Evolutionary conservation across 306 rosid genomes (phyloP).

Genomic region (Gleditsia sinensis): DNA sequence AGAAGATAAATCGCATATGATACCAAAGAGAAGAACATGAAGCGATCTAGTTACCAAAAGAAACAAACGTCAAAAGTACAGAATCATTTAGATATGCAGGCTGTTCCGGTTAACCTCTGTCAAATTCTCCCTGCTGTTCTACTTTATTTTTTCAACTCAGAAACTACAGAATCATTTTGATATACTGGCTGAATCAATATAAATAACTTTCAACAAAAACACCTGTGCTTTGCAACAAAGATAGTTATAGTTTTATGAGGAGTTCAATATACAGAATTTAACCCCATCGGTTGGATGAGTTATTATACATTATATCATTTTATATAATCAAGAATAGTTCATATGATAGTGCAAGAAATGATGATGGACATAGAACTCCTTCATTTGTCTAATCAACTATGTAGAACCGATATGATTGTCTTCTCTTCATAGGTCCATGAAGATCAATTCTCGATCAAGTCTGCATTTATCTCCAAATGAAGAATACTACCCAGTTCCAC

Average conservation of each 20-base stretch:
- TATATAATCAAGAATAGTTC: background rate
- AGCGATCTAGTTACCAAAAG: slow-evolving; percentile 2
- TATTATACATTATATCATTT: background rate
- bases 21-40: background rate
- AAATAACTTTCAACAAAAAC: background rate
- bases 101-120: background rate
- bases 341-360: slow-evolving; percentile 1
- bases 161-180: slow-evolving; percentile 11
- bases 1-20: slow-evolving; percentile 4
- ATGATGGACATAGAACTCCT: too few relatives aligned
- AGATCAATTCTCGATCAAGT: too few relatives aligned
- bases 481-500: background rate
- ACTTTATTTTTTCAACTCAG: background rate
- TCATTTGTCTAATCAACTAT: too few relatives aligned
- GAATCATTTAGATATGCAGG: too few relatives aligned
- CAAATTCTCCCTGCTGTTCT: background rate
- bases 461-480: too few relatives aligned
- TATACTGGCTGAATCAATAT: background rate
- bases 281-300: background rate
- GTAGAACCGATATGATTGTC: too few relatives aligned
- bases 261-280: background rate
- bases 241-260: background rate
- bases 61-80: background rate
- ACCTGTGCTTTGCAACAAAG: background rate
- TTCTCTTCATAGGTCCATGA: too few relatives aligned